Conservation (phyloP, 768 basidiomycete genomes). For the Austroboletus eburneus region DNA sequence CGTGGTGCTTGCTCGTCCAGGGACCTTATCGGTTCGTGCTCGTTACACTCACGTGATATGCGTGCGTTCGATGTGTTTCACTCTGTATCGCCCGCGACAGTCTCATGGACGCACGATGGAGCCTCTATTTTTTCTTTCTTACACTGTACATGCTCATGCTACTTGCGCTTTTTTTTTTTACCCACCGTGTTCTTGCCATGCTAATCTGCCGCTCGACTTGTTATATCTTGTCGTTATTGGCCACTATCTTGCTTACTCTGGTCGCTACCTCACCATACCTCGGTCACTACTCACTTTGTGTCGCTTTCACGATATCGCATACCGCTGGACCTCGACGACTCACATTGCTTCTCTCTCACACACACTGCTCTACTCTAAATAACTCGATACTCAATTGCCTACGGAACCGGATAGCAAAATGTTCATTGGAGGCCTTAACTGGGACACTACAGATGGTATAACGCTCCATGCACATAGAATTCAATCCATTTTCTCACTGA, state of each 20-base stretch:
- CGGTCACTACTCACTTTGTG: slow-evolving; percentile 33
- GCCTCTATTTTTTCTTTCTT: slow-evolving; percentile 9
- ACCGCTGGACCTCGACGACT: slow-evolving; percentile 33
- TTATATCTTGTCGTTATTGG: slow-evolving; percentile 26
- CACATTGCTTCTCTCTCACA: slow-evolving; percentile 23
- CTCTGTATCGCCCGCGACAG: slow-evolving; percentile 17
- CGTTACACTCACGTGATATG: slow-evolving; percentile 3
- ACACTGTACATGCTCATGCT: slow-evolving; percentile 18
- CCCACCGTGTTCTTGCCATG: slow-evolving; percentile 24
- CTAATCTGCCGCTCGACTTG: slow-evolving; percentile 25
- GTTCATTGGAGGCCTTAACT: slow-evolving; percentile 88
- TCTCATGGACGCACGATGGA: slow-evolving; percentile 26
- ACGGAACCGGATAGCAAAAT: slow-evolving; percentile 63
- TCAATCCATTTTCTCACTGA: slow-evolving; percentile 23
- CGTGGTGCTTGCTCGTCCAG: slow-evolving; percentile 11
- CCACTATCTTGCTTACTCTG: slow-evolving; percentile 29
- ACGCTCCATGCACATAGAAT: slow-evolving; percentile 25
- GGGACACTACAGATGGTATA: slow-evolving; percentile 90
- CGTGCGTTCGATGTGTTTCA: slow-evolving; percentile 10
- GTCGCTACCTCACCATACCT: slow-evolving; percentile 33
- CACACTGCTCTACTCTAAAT: slow-evolving; percentile 27
- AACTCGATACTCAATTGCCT: slow-evolving; percentile 28
- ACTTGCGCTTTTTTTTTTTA: slow-evolving; percentile 10
- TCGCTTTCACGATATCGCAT: slow-evolving; percentile 34
- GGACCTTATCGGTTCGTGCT: slow-evolving; percentile 7